phyloP scores from a whole-genome alignment of 352 stramenopile species.

The Phytophthora cajani region DNA sequence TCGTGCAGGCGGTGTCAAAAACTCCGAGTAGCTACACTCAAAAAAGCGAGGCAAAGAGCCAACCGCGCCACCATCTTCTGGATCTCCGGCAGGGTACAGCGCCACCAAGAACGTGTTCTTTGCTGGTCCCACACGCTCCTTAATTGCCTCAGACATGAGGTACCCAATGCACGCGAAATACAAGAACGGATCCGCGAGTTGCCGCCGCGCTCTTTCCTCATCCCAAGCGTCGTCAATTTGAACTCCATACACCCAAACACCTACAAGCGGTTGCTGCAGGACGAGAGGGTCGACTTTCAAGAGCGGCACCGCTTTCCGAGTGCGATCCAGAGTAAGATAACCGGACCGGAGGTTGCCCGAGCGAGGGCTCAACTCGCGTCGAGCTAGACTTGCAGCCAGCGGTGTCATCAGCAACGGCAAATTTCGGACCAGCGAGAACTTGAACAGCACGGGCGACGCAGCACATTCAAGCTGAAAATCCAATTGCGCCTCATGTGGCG shows the following conservation, averaged over 20 bases:
- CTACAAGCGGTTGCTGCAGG: constrained; percentile 69
- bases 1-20: constrained; percentile 23
- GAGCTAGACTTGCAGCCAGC: constrained; percentile 63
- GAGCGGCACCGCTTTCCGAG: constrained; percentile 78
- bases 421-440: constrained; percentile 69
- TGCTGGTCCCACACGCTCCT: constrained; percentile 61
- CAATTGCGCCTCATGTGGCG: constrained; percentile 45
- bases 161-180: constrained; percentile 68
- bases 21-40: constrained; percentile 58
- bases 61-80: constrained; percentile 15
- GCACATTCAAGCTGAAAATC: constrained; percentile 58
- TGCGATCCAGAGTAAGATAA: constrained; percentile 76
- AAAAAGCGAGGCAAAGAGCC: constrained; percentile 74
- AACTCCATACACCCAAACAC: constrained; percentile 78
- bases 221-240: constrained; percentile 63
- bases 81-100: constrained; percentile 49
- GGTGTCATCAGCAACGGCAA: constrained; percentile 82
- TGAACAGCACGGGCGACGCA: constrained; percentile 45
- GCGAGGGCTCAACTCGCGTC: constrained; percentile 55
- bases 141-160: constrained; percentile 56
- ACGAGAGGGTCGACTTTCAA: constrained; percentile 79
- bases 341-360: constrained; percentile 47
- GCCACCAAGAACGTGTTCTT: constrained; percentile 73
- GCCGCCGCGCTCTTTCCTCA: constrained; percentile 31
- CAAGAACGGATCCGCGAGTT: constrained; percentile 61